These are phyloP conservation scores for Paecilomyces dactylethromorphus DNA, from an alignment of 2,329 filamentous ascomycete species.

Conservation along the genomic window DNA sequence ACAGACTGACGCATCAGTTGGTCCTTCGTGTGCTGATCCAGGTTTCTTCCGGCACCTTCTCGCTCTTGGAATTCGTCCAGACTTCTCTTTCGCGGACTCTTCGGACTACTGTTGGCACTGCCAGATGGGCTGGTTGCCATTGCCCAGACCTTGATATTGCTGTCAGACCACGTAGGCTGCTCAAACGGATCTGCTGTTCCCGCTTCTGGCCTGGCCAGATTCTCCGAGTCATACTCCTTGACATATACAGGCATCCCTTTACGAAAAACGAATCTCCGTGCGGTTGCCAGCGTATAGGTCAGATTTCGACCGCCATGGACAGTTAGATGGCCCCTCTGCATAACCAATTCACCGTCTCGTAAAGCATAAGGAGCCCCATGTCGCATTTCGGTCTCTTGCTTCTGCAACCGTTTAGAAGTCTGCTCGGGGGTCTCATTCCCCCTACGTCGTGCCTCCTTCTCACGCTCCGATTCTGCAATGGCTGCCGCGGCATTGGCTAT, in stretches of 20 bases:
- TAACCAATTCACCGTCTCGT: conserved; percentile 15
- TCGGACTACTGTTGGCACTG: conserved; percentile 5
- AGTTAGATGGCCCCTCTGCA: conserved; percentile 41
- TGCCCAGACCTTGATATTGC: conserved; percentile 77
- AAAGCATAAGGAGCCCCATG: conserved; percentile 20
- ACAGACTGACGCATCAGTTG: conserved; percentile 54
- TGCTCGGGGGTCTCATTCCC: conserved; percentile 12
- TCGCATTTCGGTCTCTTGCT: not conserved
- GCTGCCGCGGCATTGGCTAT: conserved; percentile 43
- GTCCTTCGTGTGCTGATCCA: conserved; percentile 27
- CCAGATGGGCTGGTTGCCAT: conserved; percentile 48
- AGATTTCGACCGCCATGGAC: conserved; percentile 79
- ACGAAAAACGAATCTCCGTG: conserved; percentile 77
- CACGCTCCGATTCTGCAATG: conserved; percentile 33
- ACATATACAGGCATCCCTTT: conserved; percentile 69
- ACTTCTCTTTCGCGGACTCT: conserved; percentile 40
- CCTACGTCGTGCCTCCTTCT: conserved; percentile 27
- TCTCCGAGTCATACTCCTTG: conserved; percentile 55
- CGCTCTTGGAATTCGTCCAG: conserved; percentile 42
- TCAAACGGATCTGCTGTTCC: conserved; percentile 19
- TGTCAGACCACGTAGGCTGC: conserved; percentile 67
- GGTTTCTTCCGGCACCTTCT: conserved; percentile 1
- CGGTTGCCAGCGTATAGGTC: conserved; percentile 72
- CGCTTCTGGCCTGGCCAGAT: conserved; percentile 15
- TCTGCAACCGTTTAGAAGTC: conserved; percentile 1